phyloP scores from a whole-genome alignment of 176 grass and related monocot genomes.

The Phoenix dactylifera region DNA sequence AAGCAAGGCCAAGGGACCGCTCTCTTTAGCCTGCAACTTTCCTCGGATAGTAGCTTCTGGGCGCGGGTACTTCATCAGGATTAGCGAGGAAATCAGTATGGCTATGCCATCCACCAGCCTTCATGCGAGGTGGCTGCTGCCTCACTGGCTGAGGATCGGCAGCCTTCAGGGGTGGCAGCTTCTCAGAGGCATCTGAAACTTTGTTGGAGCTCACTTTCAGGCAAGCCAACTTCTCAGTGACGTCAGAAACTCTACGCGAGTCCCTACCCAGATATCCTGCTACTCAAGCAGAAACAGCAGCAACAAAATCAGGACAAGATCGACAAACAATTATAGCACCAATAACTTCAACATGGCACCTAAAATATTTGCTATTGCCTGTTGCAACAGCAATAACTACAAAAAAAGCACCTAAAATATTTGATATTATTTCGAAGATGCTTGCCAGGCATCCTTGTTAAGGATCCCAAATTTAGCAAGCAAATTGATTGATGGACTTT shows the following conservation, averaged over 20 bases:
- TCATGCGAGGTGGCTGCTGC: constrained; percentile 28
- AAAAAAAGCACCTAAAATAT: too few relatives aligned
- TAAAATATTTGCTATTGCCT: too few relatives aligned
- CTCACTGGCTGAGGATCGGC: constrained; percentile 15
- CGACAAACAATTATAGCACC: too few relatives aligned
- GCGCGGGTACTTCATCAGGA: constrained; percentile 39
- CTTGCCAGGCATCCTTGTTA: too few relatives aligned
- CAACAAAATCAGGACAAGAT: too few relatives aligned
- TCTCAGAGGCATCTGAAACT: constrained; percentile 23
- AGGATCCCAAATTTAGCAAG: too few relatives aligned
- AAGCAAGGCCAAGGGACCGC: not conserved
- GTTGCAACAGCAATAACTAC: too few relatives aligned
- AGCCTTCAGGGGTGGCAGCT: constrained; percentile 30
- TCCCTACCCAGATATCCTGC: not conserved
- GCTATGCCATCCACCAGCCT: constrained; percentile 45
- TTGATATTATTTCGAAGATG: too few relatives aligned
- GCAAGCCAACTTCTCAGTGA: constrained; percentile 6
- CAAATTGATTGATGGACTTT: too few relatives aligned
- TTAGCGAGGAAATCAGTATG: constrained; percentile 28
- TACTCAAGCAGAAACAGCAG: too few relatives aligned
- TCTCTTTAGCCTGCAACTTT: constrained; percentile 58
- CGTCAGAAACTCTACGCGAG: not conserved
- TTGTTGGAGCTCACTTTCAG: constrained; percentile 24
- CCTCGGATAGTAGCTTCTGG: constrained; percentile 45
- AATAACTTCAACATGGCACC: too few relatives aligned